Base-by-base conservation (phyloP, 1,284 basidiomycete species). In the Lignosus rhinocerotis region DNA sequence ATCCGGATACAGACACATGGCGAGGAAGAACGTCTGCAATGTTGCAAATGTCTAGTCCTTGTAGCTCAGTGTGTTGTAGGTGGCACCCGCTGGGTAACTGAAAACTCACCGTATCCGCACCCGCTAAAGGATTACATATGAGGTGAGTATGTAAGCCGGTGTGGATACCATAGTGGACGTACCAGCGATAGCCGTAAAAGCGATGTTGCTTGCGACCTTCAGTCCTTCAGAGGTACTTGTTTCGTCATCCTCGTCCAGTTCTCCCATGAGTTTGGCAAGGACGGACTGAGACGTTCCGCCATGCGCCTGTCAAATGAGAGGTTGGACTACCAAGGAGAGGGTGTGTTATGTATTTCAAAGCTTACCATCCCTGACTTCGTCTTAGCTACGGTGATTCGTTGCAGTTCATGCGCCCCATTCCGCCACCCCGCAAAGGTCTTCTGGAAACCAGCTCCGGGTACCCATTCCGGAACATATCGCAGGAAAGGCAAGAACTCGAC, bases 1-100 rank as follows among this genome's bases (percentile, higher is more conserved):
- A 7, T 76, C 72, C 0, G 73, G 76, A 46, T 72, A 65, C 32
- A 70, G 62, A 1, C 68, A 60, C 69, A 75, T 71, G 1, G 71
- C 68, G 16, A 76, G 62, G 55, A 75, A 68, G 58, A 75, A 73
- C 5, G 53, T 19, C 14, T 45, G 42, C 3, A 54, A 49, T 3
- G 51, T 52, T 1, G 55, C 14, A 33, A 21, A 47, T 9, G 52
- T 53, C 52, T 25, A 25, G 25, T 25, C 25, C 25, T 25, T 25
- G 25, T 25, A 25, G 4, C 25, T 25, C 25, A 25, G 25, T 25
- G 2, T 25, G 25, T 25, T 25, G 25, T 25, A 25, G 25, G 25
- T 25, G 25, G 25, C 25, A 25, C 25, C 25, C 25, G 25, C 33
- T 2, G 11, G 31, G 31, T 38, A 16, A 38, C 36, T 38, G 2